Conservation (phyloP, 2,329 filamentous ascomycete genomes). For the Nemania sp. region DNA sequence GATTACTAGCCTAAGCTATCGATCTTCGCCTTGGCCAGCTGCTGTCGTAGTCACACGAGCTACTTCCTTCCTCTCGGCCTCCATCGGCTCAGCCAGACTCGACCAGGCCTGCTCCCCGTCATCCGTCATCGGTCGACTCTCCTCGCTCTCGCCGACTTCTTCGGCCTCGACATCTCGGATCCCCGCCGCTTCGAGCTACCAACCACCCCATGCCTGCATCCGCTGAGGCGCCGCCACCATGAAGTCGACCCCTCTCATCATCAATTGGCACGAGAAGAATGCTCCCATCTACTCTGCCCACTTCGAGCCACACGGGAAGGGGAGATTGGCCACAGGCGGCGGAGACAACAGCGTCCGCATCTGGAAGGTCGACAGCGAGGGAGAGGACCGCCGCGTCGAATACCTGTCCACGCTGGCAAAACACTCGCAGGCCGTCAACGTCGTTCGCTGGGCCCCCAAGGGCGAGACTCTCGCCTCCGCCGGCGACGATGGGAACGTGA, state of each 20-base stretch:
- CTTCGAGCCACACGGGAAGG: constrained; percentile 91
- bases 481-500: constrained; percentile 95
- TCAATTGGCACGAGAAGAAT: constrained; percentile 98
- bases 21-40: background rate
- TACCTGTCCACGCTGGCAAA: constrained; percentile 91
- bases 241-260: constrained; percentile 95
- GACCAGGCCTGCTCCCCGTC: too few relatives aligned
- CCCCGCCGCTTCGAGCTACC: constrained; percentile 11
- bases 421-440: constrained; percentile 97
- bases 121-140: background rate
- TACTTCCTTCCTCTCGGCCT: background rate
- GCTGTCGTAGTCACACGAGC: background rate
- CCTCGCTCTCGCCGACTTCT: background rate
- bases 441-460: constrained; percentile 93
- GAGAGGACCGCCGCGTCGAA: constrained; percentile 85
- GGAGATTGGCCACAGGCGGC: constrained; percentile 88
- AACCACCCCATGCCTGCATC: constrained; percentile 30
- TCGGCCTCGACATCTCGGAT: background rate
- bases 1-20: background rate
- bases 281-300: constrained; percentile 96
- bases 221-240: constrained; percentile 57
- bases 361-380: constrained; percentile 86
- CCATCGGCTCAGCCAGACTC: background rate
- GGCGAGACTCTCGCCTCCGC: constrained; percentile 93
- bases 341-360: constrained; percentile 95